phyloP scores from a whole-genome alignment of 2,329 filamentous ascomycete species.

The Whalleya microplaca region DNA sequence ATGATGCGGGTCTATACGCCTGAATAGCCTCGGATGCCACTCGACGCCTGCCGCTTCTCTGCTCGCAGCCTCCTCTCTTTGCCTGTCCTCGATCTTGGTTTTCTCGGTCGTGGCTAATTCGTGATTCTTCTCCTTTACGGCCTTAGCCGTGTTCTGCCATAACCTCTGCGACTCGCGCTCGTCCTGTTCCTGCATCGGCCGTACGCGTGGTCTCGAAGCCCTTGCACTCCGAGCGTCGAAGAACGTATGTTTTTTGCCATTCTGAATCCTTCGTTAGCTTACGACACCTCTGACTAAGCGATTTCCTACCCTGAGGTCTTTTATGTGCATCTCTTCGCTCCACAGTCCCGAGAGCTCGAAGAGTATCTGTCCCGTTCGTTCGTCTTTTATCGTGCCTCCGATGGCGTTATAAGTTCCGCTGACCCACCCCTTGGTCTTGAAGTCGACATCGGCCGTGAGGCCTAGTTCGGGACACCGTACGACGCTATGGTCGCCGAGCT shows the following conservation, averaged over 20 bases:
- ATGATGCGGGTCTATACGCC: constrained; percentile 70
- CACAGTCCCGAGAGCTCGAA: constrained; percentile 91
- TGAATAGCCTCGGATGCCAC: constrained; percentile 88
- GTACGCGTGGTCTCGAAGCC: constrained; percentile 71
- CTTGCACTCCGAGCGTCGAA: constrained; percentile 84
- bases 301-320: constrained; percentile 71
- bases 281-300: not conserved
- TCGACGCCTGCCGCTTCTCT: constrained; percentile 78
- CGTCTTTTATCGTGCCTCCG: constrained; percentile 86
- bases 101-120: constrained; percentile 92
- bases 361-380: constrained; percentile 82
- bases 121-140: constrained; percentile 84
- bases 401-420: constrained; percentile 96
- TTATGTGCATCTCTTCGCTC: constrained; percentile 94
- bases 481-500: constrained; percentile 93
- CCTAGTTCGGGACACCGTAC: constrained; percentile 89
- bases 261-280: constrained; percentile 54
- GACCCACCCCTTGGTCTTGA: constrained; percentile 98
- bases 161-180: constrained; percentile 88
- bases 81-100: constrained; percentile 91
- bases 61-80: constrained; percentile 84
- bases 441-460: constrained; percentile 88
- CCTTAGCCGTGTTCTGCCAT: constrained; percentile 81
- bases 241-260: constrained; percentile 83
- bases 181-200: constrained; percentile 83